Evolutionary conservation across 225 moss, liverwort and hornwort genomes (phyloP).

Genomic region (Polytrichum formosum): DNA sequence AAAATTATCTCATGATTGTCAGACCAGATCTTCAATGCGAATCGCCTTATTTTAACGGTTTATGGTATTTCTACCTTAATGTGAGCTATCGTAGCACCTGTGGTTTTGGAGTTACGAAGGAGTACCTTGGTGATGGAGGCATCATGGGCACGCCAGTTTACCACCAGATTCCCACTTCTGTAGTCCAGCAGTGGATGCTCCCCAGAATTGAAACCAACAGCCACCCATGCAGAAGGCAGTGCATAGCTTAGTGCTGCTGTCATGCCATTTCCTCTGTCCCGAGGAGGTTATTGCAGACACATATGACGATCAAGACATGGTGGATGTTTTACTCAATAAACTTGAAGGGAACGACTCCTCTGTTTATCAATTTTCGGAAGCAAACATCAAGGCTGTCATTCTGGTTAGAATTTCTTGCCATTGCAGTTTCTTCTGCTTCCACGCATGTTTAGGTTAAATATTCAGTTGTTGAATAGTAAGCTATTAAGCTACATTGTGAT

Average conservation of each 20-base stretch:
- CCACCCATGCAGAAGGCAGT: constrained; percentile 59
- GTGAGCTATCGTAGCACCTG: too few species aligned
- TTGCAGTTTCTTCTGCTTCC: too few species aligned
- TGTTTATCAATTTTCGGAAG: not conserved
- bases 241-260: constrained; percentile 38
- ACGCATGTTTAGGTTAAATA: constrained; percentile 13
- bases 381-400: not conserved
- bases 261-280: constrained; percentile 49
- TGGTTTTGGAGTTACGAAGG: too few species aligned
- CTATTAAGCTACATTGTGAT: not conserved
- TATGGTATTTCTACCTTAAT: too few species aligned
- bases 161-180: constrained; percentile 64
- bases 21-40: too few species aligned
- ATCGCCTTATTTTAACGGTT: too few species aligned
- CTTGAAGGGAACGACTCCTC: not conserved
- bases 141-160: constrained; percentile 80
- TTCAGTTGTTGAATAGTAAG: constrained; percentile 23
- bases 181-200: constrained; percentile 70
- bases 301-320: constrained; percentile 44
- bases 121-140: constrained; percentile 72
- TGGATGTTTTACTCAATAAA: constrained; percentile 33
- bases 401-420: constrained; percentile 7
- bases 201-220: constrained; percentile 74
- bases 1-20: too few species aligned
- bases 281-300: constrained; percentile 73